Evolutionary conservation across 176 grass and related monocot genomes (phyloP).

Genomic region (Oryza nivara): DNA sequence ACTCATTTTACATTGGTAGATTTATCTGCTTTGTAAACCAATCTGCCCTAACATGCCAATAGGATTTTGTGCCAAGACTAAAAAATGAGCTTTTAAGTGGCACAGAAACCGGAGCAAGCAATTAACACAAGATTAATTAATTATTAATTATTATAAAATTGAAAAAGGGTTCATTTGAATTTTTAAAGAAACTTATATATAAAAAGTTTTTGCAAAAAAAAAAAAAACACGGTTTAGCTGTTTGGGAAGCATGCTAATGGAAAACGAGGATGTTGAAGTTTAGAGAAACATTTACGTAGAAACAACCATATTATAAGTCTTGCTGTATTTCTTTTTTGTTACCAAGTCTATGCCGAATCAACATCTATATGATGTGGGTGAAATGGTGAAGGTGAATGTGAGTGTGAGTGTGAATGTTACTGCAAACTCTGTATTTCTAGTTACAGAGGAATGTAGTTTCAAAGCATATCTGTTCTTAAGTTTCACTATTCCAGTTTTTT

Average conservation of each 20-base stretch:
- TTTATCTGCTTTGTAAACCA: neutral
- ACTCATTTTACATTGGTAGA: neutral
- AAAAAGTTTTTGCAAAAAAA: too few relatives aligned
- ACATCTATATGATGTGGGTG: neutral
- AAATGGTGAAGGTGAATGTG: neutral
- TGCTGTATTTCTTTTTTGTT: neutral
- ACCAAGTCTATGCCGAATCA: neutral
- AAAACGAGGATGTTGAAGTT: too few relatives aligned
- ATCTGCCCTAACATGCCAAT: neutral
- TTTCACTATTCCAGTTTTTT: constrained; percentile 4
- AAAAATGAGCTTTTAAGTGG: too few relatives aligned
- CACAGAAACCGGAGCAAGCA: too few relatives aligned
- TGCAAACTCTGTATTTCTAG: neutral
- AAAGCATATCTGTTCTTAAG: neutral
- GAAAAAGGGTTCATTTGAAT: too few relatives aligned
- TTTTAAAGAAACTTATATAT: too few relatives aligned
- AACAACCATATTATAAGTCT: neutral
- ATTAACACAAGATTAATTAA: too few relatives aligned
- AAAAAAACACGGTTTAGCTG: too few relatives aligned
- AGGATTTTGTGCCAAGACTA: neutral
- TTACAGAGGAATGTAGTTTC: neutral
- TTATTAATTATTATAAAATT: too few relatives aligned
- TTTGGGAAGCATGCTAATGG: too few relatives aligned
- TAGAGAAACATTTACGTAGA: neutral
- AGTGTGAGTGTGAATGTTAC: neutral